Evolutionary conservation across 2,329 filamentous ascomycete species (phyloP).

Genomic region (Diaporthe citri): DNA sequence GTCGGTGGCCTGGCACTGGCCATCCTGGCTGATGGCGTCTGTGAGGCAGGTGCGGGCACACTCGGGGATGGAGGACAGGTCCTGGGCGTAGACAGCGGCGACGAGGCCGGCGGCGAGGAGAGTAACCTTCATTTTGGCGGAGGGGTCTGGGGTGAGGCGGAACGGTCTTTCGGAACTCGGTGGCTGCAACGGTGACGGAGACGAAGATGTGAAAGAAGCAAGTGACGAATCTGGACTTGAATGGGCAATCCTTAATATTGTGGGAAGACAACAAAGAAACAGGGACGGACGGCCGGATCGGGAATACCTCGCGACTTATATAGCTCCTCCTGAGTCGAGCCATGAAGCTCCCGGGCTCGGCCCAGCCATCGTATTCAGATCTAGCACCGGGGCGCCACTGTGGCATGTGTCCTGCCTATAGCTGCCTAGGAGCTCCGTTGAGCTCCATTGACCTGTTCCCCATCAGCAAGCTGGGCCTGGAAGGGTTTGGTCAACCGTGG

Average conservation of each 20-base stretch:
- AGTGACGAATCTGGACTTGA: not conserved
- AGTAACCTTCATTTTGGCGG: conserved; percentile 26
- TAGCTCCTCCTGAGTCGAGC: conserved; percentile 23
- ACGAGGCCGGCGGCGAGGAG: conserved; percentile 31
- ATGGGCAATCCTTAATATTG: conserved; percentile 2
- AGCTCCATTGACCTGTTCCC: not conserved
- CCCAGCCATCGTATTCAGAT: conserved; percentile 26
- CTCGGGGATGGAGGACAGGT: conserved; percentile 24
- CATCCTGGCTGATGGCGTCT: conserved; percentile 18
- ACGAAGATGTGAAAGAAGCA: not conserved
- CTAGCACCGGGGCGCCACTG: conserved; percentile 14
- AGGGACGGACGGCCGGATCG: not conserved
- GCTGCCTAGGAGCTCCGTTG: conserved; percentile 1
- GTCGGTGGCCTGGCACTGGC: conserved; percentile 21
- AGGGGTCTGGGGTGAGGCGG: not conserved
- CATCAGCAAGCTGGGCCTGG: conserved; percentile 18
- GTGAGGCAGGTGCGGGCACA: conserved; percentile 7
- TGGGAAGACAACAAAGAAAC: conserved; percentile 5
- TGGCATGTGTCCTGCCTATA: conserved; percentile 8
- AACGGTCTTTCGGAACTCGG: conserved; percentile 8
- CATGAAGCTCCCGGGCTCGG: conserved; percentile 6
- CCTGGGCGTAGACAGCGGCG: conserved; percentile 18
- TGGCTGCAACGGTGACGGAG: not conserved
- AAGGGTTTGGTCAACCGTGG: conserved; percentile 20
- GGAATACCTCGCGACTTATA: conserved; percentile 14